Percentiles rank a stretch among this genome's conserved stretches.
Conservation (phyloP, 495 filamentous ascomycete species). For the Podospora fimiseda region DNA sequence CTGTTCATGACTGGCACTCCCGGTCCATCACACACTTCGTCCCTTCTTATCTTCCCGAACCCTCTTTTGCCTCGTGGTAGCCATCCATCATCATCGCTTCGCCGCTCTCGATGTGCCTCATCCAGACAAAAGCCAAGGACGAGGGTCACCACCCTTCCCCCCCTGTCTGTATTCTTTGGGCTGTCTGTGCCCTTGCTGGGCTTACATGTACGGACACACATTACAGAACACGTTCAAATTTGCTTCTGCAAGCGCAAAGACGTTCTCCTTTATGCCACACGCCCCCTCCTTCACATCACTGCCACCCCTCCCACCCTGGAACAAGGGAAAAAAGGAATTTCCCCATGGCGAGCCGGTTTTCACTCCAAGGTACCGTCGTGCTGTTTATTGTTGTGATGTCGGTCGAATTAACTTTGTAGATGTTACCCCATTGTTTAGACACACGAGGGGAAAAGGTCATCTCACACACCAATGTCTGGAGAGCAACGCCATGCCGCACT, state of each 20-base stretch:
- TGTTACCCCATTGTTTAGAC: neutral
- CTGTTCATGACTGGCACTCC: constrained; percentile 25
- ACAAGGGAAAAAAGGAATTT: neutral
- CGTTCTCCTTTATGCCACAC: neutral
- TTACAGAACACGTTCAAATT: neutral
- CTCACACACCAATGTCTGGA: constrained; percentile 10
- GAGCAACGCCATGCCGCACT: constrained; percentile 30
- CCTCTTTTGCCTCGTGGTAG: constrained; percentile 34
- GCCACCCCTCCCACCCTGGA: neutral
- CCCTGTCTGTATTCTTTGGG: neutral
- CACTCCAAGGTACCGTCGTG: no score
- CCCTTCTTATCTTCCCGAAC: constrained; percentile 34
- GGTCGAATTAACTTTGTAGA: no score
- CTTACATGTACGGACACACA: neutral
- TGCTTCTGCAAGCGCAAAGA: neutral
- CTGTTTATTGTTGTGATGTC: no score
- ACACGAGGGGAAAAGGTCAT: no score
- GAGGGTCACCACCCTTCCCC: neutral
- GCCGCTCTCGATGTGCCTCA: constrained; percentile 10
- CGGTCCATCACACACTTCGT: constrained; percentile 20
- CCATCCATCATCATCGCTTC: constrained; percentile 22
- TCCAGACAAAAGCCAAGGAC: constrained; percentile 4
- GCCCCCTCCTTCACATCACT: neutral
- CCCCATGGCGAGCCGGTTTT: neutral
- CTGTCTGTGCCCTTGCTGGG: constrained; percentile 1